Evolutionary conservation across 345 rosid species (phyloP), one percentile per base, ranked within the genome.

Genomic region (Sapria himalayana): DNA sequence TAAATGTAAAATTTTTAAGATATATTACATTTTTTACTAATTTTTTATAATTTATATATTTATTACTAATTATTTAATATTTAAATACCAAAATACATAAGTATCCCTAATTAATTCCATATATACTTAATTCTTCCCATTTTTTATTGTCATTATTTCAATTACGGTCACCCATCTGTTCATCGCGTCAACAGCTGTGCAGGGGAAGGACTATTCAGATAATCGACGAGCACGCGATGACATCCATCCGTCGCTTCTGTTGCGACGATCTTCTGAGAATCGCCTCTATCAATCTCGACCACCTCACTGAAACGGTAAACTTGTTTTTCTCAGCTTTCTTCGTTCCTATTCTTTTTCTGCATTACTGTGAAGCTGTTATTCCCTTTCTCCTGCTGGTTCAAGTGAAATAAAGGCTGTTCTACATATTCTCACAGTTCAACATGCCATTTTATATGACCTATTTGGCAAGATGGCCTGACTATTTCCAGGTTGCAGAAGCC

Each of bases 371-470:
- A 18, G 15, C 36, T 4, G 19, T 21, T 7, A 13, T 37, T 36
- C 3, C 31, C 17, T 21, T 14, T 10, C 45, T 15, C 4, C 29
- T 36, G 19, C 4, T 25, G 4, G 19, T 48, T 18, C 33, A 34
- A 9, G 13, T 22, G 4, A 15, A 13, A 16, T 39, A 19, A 29
- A n/a, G n/a, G n/a, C n/a, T n/a, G n/a, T n/a, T n/a, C n/a, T n/a
- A n/a, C 23, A 35, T 4, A 32, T 33, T 43, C 14, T 29, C 33
- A 2, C 71, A 89, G 95, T 89, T 89, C 59, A 84, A 84, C 37
- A 84, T 91, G 99, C 77, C 93, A 1, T 80, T 80, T 48, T 91
- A 91, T 58, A 79, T 84, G 99, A 84, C 86, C 45, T 91, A 84
- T 62, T 58, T 91, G 63, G 95, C 95, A 45, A 70, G 92, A 45